Base-by-base conservation (phyloP, 148 eudicot species). In the Rhododendron ovatum region DNA sequence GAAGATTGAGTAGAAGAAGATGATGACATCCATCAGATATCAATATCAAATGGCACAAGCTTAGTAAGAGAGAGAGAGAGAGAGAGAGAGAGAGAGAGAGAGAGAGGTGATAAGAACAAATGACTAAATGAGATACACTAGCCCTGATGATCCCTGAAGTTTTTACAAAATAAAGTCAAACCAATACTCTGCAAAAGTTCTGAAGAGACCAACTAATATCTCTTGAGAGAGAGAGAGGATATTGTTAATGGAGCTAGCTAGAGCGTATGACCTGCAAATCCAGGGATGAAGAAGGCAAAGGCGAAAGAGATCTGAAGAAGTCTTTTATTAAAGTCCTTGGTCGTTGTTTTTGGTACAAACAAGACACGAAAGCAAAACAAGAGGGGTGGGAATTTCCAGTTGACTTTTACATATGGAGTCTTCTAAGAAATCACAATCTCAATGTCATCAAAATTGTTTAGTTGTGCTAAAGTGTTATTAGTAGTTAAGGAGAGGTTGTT, bases 11-110 rank as follows among this genome's bases (percentile, higher is more conserved):
- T 59, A 83, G 71, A 84, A 61, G 69, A 79, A 78, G 88, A 83
- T 7, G 41, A 84, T 78, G 86, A 84, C 18, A 14, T 73, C 88
- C 88, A 87, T 87, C 18, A 9, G 45, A 1, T 35, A 47, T 47
- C 55, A 41, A 30, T 7, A 77, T 47, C 48, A 24, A 78, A 78
- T 28, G 26, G 5, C 48, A 17, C 47, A 43, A 47, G 22, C 78
- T 35, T 14, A 33, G 14, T 5, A 18, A 7, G 1, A 33, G 37
- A 73, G 69, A 61, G 69, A 61, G n/a, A 57, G 63, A 57, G 67
- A 22, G 67, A 61, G n/a, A 57, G 63, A 57, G 67, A 22, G 67
- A 61, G 67, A 61, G 67, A 24, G 67, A 61, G 67, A 7, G 69
- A 8, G 67, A 61, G 0, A 20, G 20, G 6, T 65, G 30, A 65